phyloP scores from a whole-genome alignment of 371 early-diverging fungal genomes.

The Capillidium heterosporum region DNA sequence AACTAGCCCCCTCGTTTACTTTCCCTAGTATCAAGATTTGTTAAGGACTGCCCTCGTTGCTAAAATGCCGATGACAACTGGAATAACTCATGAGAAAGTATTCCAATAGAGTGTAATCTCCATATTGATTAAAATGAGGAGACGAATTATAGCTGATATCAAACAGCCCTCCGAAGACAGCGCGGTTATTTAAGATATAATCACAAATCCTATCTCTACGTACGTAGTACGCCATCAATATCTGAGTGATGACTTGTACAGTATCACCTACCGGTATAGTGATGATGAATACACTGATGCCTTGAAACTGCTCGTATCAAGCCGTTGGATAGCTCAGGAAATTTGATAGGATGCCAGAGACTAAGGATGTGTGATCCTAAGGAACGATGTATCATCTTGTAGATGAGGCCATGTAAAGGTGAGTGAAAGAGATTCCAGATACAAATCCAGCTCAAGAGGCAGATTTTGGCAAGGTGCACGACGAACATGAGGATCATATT shows the following conservation, averaged over 20 bases:
- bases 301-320: background rate
- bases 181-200: too few species aligned
- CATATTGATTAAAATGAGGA: too few species aligned
- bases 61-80: too few species aligned
- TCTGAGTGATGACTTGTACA: background rate
- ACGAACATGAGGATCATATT: too few species aligned
- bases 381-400: background rate
- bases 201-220: too few species aligned
- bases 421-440: background rate
- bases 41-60: too few species aligned
- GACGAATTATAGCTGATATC: too few species aligned
- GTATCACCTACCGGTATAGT: background rate
- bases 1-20: too few species aligned
- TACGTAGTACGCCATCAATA: background rate
- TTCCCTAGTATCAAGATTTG: too few species aligned
- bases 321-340: background rate
- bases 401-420: background rate
- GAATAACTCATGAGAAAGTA: too few species aligned
- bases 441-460: background rate
- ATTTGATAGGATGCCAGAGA: background rate
- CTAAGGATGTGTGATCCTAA: background rate
- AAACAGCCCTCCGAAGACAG: too few species aligned
- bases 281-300: background rate
- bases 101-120: too few species aligned
- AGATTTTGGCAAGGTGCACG: background rate